Conservation (phyloP, 169 alveolate species). For the Babesia bigemina region DNA sequence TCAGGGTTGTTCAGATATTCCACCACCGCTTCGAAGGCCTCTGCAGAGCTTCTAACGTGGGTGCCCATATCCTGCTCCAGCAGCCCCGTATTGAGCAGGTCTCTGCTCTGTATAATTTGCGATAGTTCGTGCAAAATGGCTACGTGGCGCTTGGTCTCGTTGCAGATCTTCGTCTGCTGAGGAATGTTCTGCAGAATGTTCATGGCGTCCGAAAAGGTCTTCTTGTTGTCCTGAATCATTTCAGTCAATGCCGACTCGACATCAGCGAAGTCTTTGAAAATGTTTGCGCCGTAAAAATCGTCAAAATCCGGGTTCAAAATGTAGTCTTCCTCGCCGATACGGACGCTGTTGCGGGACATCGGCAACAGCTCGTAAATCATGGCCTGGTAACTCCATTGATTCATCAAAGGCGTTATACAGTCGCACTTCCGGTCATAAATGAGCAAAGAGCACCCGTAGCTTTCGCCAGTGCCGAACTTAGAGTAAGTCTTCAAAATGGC, state of each 20-base stretch:
- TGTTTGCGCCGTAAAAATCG: constrained; percentile 87
- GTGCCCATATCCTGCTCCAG: constrained; percentile 68
- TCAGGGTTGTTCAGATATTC: constrained; percentile 30
- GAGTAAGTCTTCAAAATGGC: constrained; percentile 38
- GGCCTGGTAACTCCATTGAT: constrained; percentile 97
- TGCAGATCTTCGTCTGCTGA: constrained; percentile 43
- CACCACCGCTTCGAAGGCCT: constrained; percentile 50
- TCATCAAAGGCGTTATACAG: constrained; percentile 94
- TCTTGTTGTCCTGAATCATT: constrained; percentile 83
- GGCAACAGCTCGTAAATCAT: constrained; percentile 95
- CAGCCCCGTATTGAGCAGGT: constrained; percentile 40
- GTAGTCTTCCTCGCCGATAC: constrained; percentile 77
- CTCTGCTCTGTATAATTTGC: constrained; percentile 27
- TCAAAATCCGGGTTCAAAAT: constrained; percentile 85
- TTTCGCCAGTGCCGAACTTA: constrained; percentile 56
- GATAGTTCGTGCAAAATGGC: constrained; percentile 62
- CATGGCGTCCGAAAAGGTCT: constrained; percentile 51
- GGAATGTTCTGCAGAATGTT: constrained; percentile 57
- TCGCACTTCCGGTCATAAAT: constrained; percentile 94
- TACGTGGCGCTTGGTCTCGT: constrained; percentile 65
- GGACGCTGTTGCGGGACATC: constrained; percentile 84
- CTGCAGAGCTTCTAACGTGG: constrained; percentile 28
- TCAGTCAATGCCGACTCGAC: constrained; percentile 87
- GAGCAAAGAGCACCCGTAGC: constrained; percentile 76
- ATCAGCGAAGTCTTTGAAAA: constrained; percentile 91